Evolutionary conservation across 2,329 filamentous ascomycete species (phyloP), one percentile per base, ranked within the genome.

Genomic region (Apiospora hydei): DNA sequence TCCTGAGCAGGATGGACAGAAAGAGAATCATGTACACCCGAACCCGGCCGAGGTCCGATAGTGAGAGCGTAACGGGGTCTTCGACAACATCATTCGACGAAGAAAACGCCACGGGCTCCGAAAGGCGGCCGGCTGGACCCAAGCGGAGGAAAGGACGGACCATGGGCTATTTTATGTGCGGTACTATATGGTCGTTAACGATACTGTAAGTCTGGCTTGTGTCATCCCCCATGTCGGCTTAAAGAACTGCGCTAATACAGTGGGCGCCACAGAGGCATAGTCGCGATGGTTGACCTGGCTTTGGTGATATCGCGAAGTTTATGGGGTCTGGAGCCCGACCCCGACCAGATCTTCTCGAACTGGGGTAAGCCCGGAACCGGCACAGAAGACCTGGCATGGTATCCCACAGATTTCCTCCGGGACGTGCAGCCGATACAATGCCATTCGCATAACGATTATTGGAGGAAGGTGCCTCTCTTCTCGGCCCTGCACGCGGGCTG

Each of bases 391-490:
- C 77, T 87, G 24, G 79, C 82, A 3, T 83, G 82, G 78, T 87
- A 87, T 70, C 85, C 88, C 0, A 84, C 87, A 1, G 84, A 88
- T 71, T 86, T 89, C 74, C 87, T 87, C 8, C 83, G 84, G n/a
- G 86, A 87, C 68, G 82, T 89, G 24, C 78, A 83, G 2, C 89
- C 90, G 1, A 85, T 91, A 43, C 82, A 84, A 1, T 91, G 90
- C 74, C 91, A 93, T 78, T 91, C 89, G 1, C 91, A 93, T 78
- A 93, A 93, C 76, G 91, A 94, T 79, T 94, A 93, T 80, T 92
- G 89, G 89, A 87, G 90, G 68, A 83, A 84, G 24, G 83, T 88
- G 0, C 91, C 92, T 0, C 83, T 94, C 4, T 91, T 88, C 76
- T 89, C 89, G 14, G 92, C 92, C 30, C 79, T 92, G 1, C 80